These are phyloP conservation scores for Piper longum DNA, from an alignment of 164 flowering plant species.

Conservation along the genomic window DNA sequence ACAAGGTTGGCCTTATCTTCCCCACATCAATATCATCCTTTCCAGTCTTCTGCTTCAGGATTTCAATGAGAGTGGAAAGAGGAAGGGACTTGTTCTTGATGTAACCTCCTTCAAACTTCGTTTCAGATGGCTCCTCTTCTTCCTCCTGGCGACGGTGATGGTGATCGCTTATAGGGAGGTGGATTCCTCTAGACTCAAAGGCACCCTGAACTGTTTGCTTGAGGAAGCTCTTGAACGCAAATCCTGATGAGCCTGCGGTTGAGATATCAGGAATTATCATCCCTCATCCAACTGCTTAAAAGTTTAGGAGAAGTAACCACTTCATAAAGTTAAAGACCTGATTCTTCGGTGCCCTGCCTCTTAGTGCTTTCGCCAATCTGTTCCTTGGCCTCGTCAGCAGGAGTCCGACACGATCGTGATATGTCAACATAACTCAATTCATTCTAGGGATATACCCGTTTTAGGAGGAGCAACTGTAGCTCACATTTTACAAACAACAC, in stretches of 20 bases:
- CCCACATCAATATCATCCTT: slow-evolving; percentile 93
- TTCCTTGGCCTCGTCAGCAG: slow-evolving; percentile 69
- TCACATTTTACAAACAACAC: not conserved
- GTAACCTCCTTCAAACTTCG: slow-evolving; percentile 11
- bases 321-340: not conserved
- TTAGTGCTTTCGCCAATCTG: slow-evolving; percentile 86
- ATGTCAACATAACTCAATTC: slow-evolving; percentile 15
- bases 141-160: slow-evolving; percentile 13
- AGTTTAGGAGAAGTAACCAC: too few species aligned
- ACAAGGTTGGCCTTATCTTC: slow-evolving; percentile 65
- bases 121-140: slow-evolving; percentile 16
- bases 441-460: not conserved
- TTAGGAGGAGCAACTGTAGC: not conserved
- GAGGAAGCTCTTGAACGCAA: slow-evolving; percentile 49
- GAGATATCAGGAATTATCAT: too few species aligned
- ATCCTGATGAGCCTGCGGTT: slow-evolving; percentile 20
- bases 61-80: slow-evolving; percentile 69
- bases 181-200: slow-evolving; percentile 67
- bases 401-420: slow-evolving; percentile 85
- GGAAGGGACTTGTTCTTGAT: slow-evolving; percentile 65
- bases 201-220: slow-evolving; percentile 38
- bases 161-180: slow-evolving; percentile 25
- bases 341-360: slow-evolving; percentile 4
- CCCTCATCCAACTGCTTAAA: too few species aligned
- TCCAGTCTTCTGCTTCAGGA: slow-evolving; percentile 86